Conservation (phyloP, 225 moss, liverwort and hornwort genomes). For the Bryum argenteum region DNA sequence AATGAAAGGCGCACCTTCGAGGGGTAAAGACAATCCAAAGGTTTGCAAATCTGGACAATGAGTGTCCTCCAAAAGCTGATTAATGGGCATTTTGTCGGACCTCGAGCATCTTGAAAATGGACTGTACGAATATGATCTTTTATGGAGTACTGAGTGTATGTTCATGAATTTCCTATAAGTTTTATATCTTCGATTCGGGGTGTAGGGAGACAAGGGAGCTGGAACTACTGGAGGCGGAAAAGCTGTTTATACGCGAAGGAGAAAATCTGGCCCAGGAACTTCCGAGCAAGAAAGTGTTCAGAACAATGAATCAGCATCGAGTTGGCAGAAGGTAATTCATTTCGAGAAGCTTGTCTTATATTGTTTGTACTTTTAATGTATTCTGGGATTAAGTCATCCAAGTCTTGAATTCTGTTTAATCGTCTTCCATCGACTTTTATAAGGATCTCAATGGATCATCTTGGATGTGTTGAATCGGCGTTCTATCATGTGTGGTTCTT, state of each 20-base stretch:
- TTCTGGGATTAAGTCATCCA: neutral
- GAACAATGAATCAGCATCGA: slow-evolving; percentile 31
- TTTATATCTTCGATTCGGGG: slow-evolving; percentile 7
- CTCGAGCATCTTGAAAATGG: slow-evolving; percentile 16
- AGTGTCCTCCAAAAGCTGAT: slow-evolving; percentile 3
- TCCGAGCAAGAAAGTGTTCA: slow-evolving; percentile 36
- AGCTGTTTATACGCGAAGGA: slow-evolving; percentile 46
- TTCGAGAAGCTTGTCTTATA: slow-evolving; percentile 16
- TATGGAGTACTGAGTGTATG: neutral
- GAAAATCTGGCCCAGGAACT: slow-evolving; percentile 45
- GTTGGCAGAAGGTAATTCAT: slow-evolving; percentile 54
- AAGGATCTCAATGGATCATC: neutral
- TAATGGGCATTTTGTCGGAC: neutral
- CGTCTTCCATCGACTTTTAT: neutral
- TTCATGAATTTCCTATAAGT: slow-evolving; percentile 3
- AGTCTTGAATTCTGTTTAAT: neutral
- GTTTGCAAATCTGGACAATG: slow-evolving; percentile 42
- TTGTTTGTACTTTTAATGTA: neutral
- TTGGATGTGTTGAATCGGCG: neutral
- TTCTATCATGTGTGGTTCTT: slow-evolving; percentile 10
- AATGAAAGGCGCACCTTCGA: slow-evolving; percentile 53
- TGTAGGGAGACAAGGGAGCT: slow-evolving; percentile 50
- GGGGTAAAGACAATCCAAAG: slow-evolving; percentile 66
- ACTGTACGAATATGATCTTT: neutral
- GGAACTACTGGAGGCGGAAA: slow-evolving; percentile 41